Evolutionary conservation across 805 yeast species (phyloP).

Genomic region (Yueomyces sp.): DNA sequence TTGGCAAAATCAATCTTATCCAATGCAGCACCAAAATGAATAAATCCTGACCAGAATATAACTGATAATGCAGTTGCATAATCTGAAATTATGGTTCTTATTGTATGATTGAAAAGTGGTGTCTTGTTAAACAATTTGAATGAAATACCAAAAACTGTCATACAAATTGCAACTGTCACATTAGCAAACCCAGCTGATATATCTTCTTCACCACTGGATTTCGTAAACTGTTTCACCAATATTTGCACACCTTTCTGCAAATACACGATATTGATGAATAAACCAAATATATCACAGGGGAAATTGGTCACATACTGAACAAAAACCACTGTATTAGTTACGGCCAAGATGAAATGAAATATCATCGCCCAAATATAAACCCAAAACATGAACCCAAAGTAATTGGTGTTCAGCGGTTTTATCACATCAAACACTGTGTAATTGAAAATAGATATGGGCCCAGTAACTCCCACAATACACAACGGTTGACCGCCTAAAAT

Average conservation of each 20-base stretch:
- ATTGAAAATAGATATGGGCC: conserved; percentile 86
- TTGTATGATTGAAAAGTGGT: conserved; percentile 42
- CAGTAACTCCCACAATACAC: conserved; percentile 94
- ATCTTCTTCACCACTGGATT: conserved; percentile 2
- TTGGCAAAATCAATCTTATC: conserved; percentile 40
- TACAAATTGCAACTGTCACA: conserved; percentile 57
- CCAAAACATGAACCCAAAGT: conserved; percentile 94
- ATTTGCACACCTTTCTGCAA: conserved; percentile 86
- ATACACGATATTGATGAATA: conserved; percentile 79
- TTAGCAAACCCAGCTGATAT: conserved; percentile 54
- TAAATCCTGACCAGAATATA: conserved; percentile 81
- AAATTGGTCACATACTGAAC: conserved; percentile 63
- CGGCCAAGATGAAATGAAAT: conserved; percentile 61
- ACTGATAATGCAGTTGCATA: conserved; percentile 78
- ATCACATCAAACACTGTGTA: conserved; percentile 52
- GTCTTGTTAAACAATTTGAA: conserved; percentile 40
- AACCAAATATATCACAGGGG: conserved; percentile 88
- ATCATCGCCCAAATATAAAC: conserved; percentile 82
- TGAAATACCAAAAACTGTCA: conserved; percentile 65
- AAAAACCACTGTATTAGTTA: conserved; percentile 52
- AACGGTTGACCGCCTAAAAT: conserved; percentile 79
- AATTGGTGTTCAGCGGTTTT: conserved; percentile 30
- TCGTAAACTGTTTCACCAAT: conserved; percentile 50
- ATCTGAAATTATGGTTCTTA: conserved; percentile 66
- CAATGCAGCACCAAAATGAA: conserved; percentile 79